Base-by-base conservation (phyloP, 306 rosid species). In the Rosa chinensis region DNA sequence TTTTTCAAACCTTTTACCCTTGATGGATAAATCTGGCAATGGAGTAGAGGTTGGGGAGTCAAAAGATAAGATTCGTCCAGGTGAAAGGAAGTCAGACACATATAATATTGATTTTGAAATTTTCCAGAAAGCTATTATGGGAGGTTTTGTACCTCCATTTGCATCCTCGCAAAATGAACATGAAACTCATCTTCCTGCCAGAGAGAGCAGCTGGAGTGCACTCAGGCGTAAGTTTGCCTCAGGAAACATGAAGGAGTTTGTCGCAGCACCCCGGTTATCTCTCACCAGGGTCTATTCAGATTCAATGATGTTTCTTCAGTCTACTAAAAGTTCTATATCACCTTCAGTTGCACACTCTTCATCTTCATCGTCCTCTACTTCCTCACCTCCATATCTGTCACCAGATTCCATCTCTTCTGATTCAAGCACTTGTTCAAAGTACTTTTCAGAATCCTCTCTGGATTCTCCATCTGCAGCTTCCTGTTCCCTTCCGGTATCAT, bases 111-210 rank as follows among this genome's bases (percentile, higher is more conserved):
- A 95, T 83, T 95, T 83, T 78, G 99, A 93, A 83, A 91, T 95
- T 84, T 95, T 95, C 83, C 86, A 82, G 59, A 93, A 88, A 85
- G 99, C 98, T 44, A 93, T 88, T 66, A 79, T 66, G 44, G 99
- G 99, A 40, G 98, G 99, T 84, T 88, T 95, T 85, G 98, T 92
- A 77, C 99, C 99, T 76, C 98, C 99, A 55, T 88, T 89, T 89
- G 90, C 98, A 10, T 88, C 97, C 23, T 87, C 94, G 0, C 93
- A 84, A 76, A 88, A 85, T 70, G 97, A 90, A 82, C 96, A 84
- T 20, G 97, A 93, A 86, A 95, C 94, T 83, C 99, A 86, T 83
- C 94, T 95, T 84, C 99, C 99, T 81, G 96, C 91, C 48, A 88
- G 98, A 84, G 97, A 90, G 89, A 93, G 93, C 85, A 85, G 89